phyloP scores from a whole-genome alignment of 2,329 filamentous ascomycete species.

The Sporothrix brasiliensis region DNA sequence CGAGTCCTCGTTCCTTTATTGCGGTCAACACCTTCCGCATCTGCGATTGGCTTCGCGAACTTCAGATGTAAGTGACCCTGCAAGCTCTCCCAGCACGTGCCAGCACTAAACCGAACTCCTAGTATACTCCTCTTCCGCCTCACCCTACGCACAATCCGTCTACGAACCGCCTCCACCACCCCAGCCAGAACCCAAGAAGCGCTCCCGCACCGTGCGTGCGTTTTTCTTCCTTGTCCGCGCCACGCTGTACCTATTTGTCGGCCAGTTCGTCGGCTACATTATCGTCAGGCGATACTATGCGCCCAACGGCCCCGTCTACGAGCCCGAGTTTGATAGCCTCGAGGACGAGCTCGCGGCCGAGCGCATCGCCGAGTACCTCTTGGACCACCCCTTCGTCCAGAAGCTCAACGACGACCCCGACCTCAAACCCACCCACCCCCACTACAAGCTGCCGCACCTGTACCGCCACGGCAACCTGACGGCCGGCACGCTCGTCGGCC shows the following conservation, averaged over 20 bases:
- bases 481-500: constrained; percentile 74
- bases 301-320: neutral
- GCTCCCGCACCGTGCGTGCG: constrained; percentile 18
- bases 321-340: neutral
- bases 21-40: neutral
- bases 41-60: neutral
- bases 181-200: constrained; percentile 16
- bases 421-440: constrained; percentile 75
- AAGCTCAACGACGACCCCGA: constrained; percentile 64
- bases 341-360: constrained; percentile 9
- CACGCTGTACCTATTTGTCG: constrained; percentile 20
- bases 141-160: constrained; percentile 36
- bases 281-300: neutral
- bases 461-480: constrained; percentile 78
- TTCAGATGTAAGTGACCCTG: neutral
- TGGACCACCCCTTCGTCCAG: constrained; percentile 70
- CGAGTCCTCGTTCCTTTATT: neutral
- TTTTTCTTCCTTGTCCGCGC: constrained; percentile 23
- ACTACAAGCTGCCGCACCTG: constrained; percentile 77
- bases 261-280: neutral
- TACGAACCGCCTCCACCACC: constrained; percentile 14
- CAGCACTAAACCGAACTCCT: neutral
- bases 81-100: too few species aligned
- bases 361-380: constrained; percentile 36
- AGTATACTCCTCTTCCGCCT: constrained; percentile 9